These are phyloP conservation scores for Avena insularis DNA, from an alignment of 176 grass and related monocot species.

Conservation along the genomic window DNA sequence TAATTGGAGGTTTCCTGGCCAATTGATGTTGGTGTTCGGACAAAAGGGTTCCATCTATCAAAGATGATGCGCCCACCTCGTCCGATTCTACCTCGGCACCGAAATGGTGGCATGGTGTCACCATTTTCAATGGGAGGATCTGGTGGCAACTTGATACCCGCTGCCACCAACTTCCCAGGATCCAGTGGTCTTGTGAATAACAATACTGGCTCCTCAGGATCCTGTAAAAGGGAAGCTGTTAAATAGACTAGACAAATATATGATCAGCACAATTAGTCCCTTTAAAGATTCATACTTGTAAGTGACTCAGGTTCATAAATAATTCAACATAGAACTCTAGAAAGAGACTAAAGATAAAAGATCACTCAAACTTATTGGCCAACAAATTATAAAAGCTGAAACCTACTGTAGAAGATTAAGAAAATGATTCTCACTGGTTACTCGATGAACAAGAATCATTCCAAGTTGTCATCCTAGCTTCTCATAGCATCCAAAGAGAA, in stretches of 20 bases:
- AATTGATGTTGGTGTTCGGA: conserved; percentile 65
- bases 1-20: conserved; percentile 51
- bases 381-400: conserved; percentile 24
- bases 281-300: not conserved
- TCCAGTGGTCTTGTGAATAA: conserved; percentile 83
- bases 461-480: conserved; percentile 13
- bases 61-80: conserved; percentile 96
- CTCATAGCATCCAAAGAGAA: conserved; percentile 17
- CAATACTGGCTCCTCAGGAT: conserved; percentile 81
- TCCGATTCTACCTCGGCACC: conserved; percentile 79
- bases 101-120: conserved; percentile 48
- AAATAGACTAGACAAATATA: conserved; percentile 32
- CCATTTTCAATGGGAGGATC: conserved; percentile 70
- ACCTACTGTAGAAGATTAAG: not conserved
- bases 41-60: conserved; percentile 82
- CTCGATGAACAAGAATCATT: not conserved
- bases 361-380: conserved; percentile 17
- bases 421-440: conserved; percentile 23
- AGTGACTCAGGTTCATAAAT: not conserved
- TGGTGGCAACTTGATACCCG: conserved; percentile 63
- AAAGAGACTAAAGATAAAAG: conserved; percentile 21
- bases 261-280: not conserved
- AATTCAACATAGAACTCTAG: conserved; percentile 2
- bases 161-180: conserved; percentile 67
- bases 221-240: conserved; percentile 56